Conservation (phyloP, 2,329 filamentous ascomycete species). For the Hypoxylon sp. region DNA sequence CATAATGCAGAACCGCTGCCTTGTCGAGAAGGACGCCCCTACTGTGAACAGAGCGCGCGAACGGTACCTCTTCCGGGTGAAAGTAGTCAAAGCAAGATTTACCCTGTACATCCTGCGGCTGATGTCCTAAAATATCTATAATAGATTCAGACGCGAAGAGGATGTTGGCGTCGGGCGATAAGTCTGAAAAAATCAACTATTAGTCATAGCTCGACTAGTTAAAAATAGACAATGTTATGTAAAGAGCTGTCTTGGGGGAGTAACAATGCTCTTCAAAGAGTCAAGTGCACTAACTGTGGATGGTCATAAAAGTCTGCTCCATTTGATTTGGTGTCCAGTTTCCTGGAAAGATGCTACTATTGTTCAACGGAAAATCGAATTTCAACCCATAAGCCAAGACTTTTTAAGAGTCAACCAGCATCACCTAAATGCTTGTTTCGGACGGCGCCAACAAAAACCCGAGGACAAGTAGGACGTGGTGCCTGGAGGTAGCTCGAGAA, state of each 20-base stretch:
- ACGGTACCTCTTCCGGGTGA: slow-evolving; percentile 80
- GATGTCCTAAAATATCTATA: slow-evolving; percentile 75
- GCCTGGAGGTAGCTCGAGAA: slow-evolving; percentile 37
- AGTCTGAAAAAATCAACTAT: slow-evolving; percentile 60
- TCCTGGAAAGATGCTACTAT: slow-evolving; percentile 37
- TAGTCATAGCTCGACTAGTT: slow-evolving; percentile 19
- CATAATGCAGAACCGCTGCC: slow-evolving; percentile 84
- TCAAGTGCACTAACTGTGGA: slow-evolving; percentile 72
- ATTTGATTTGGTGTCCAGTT: slow-evolving; percentile 53
- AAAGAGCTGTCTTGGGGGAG: too few relatives aligned
- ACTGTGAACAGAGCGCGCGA: slow-evolving; percentile 76
- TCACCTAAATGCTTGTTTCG: slow-evolving; percentile 35
- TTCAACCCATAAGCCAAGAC: slow-evolving; percentile 39
- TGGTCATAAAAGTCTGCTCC: slow-evolving; percentile 91
- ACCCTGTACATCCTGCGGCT: slow-evolving; percentile 77
- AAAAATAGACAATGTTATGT: slow-evolving; percentile 14
- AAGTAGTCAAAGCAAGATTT: slow-evolving; percentile 87
- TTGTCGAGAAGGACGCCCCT: slow-evolving; percentile 81
- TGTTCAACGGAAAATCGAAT: slow-evolving; percentile 35
- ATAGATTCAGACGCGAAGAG: slow-evolving; percentile 87
- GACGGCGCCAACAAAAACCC: slow-evolving; percentile 36
- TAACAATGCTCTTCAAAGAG: too few relatives aligned
- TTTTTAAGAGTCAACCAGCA: slow-evolving; percentile 35
- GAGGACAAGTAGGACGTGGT: slow-evolving; percentile 33
- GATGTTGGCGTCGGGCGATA: slow-evolving; percentile 78